These are phyloP conservation scores for Marasmius tenuissimus DNA, from an alignment of 1,284 basidiomycete genomes.

Conservation along the genomic window DNA sequence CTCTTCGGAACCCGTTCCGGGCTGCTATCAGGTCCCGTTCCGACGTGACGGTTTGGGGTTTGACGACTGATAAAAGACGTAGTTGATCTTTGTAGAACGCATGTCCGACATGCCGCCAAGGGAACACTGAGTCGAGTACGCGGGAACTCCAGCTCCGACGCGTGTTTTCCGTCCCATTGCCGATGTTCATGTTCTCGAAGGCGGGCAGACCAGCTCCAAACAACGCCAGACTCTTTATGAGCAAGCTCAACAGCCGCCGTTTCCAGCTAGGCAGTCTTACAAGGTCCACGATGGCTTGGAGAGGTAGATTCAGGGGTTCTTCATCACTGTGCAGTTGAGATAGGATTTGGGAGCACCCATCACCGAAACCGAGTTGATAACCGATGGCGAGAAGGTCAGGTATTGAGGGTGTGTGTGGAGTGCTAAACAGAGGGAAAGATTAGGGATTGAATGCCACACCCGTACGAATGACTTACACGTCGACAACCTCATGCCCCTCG, in stretches of 20 bases:
- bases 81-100: background rate
- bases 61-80: background rate
- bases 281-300: background rate
- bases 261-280: background rate
- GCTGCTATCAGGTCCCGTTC: constrained; percentile 28
- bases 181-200: background rate
- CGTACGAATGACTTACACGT: constrained; percentile 45
- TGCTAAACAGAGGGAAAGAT: constrained; percentile 24
- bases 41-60: background rate
- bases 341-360: constrained; percentile 40
- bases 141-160: background rate
- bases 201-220: background rate
- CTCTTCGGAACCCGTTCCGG: constrained; percentile 39
- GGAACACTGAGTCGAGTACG: background rate
- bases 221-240: background rate
- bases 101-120: background rate
- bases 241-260: background rate
- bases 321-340: background rate
- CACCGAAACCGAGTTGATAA: constrained; percentile 51
- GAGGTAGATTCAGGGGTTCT: background rate
- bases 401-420: constrained; percentile 42
- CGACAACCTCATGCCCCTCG: constrained; percentile 70
- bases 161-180: background rate
- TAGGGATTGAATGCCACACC: background rate
- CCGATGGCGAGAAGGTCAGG: constrained; percentile 45